Evolutionary conservation across 164 flowering plant species (phyloP), one percentile per base, ranked within the genome.

Genomic region (Stephania yunnanensis): DNA sequence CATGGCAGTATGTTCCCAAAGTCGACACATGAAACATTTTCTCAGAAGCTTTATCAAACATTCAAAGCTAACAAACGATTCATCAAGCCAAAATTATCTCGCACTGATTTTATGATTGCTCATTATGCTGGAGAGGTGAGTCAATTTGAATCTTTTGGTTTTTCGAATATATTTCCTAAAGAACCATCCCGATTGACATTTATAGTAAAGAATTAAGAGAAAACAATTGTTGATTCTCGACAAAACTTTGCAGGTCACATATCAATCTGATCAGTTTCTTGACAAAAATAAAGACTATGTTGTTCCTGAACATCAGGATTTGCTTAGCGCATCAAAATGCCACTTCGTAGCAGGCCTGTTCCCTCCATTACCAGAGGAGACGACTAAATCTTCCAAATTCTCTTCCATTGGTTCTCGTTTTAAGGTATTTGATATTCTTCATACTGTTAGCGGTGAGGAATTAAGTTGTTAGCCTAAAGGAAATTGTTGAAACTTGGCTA

Each of bases 41-140:
- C 90, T 55, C 87, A 91, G 81, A 94, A 91, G 89, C 93, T 94
- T 71, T 94, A 89, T 74, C 93, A 89, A 86, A 92, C 93, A 44
- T 94, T 87, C 81, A 91, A 86, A 81, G 73, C 66, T 75, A 87
- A 92, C 83, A 92, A 89, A 69, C 92, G 98, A 46, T 94, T 94
- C 76, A 64, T 87, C 73, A 94, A 90, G 85, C 94, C 98, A 80
- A 94, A 94, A 81, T 78, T 92, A 81, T 81, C 96, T 13, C 91
- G 90, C 36, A 85, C 93, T 25, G 91, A 88, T 78, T 92, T 94
- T 78, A 86, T 88, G 1, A 85, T 94, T 78, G 83, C 86, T 82
- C 98, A 94, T 82, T 94, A 91, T 89, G 97, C 98, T 69, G 98
- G 98, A 73, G 98, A 94, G 84, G 98, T 94, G 70, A 82, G 85